Evolutionary conservation across 257 asterid genomes (phyloP).

Genomic region (Ocimum tenuiflorum): DNA sequence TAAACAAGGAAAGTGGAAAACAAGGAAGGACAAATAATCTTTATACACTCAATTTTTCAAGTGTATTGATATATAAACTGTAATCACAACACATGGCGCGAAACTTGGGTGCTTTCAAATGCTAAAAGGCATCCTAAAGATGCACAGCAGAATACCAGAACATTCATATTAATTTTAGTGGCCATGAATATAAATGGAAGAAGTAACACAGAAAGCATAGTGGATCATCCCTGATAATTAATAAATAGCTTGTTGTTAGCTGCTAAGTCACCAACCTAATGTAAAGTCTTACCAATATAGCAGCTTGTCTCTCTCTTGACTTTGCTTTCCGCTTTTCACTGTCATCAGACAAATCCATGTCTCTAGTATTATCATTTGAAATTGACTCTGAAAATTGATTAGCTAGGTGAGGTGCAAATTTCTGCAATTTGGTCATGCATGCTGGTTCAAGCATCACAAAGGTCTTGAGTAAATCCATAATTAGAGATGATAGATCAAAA

Average conservation of each 20-base stretch:
- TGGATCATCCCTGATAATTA: not conserved
- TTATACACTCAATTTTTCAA: not conserved
- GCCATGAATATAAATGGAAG: not conserved
- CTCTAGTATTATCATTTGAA: slow-evolving; percentile 28
- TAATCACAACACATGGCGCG: not conserved
- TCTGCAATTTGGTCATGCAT: slow-evolving; percentile 66
- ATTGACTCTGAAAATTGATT: slow-evolving; percentile 45
- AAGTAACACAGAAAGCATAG: not conserved
- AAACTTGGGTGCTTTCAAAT: not conserved
- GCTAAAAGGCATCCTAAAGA: not conserved
- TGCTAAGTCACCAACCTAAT: not conserved
- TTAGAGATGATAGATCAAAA: slow-evolving; percentile 47
- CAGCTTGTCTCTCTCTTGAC: slow-evolving; percentile 97
- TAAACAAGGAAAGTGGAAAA: not conserved
- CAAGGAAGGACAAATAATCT: not conserved
- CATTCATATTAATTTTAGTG: slow-evolving; percentile 1
- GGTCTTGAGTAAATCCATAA: slow-evolving; percentile 51
- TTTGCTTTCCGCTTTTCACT: slow-evolving; percentile 76
- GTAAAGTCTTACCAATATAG: slow-evolving; percentile 60
- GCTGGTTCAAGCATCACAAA: slow-evolving; percentile 72
- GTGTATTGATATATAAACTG: slow-evolving; percentile 9
- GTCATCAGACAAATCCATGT: slow-evolving; percentile 39
- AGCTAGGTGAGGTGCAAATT: slow-evolving; percentile 69
- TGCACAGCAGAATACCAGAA: slow-evolving; percentile 6
- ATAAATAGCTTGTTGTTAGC: slow-evolving; percentile 1